A percentile compares a stretch with the other conserved stretches of the same genome.
phyloP scores from a whole-genome alignment of 2,329 filamentous ascomycete species.

The Pseudogymnoascus sp. region DNA sequence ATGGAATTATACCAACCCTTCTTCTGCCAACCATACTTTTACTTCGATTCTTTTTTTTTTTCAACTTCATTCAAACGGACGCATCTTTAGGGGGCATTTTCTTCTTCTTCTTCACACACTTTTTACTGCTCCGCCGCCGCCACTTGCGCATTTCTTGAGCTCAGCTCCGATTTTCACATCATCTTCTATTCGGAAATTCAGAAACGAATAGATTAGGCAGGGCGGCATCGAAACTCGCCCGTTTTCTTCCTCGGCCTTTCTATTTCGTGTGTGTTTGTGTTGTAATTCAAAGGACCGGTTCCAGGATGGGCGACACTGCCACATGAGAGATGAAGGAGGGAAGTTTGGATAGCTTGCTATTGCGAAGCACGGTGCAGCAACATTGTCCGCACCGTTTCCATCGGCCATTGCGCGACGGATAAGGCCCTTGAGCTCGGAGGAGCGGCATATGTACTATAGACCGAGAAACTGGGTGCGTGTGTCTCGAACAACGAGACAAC shows the following conservation, averaged over 20 bases:
- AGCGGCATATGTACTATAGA: not conserved
- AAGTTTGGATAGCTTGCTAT: not conserved
- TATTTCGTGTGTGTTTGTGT: not conserved
- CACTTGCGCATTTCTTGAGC: slow-evolving; percentile 3
- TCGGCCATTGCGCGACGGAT: not conserved
- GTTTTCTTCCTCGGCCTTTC: not conserved
- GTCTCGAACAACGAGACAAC: not conserved
- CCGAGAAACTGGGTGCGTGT: not conserved
- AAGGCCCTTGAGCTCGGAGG: not conserved
- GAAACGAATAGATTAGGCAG: not conserved
- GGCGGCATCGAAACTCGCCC: not conserved
- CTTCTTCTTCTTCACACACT: not conserved
- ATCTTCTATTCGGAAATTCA: not conserved
- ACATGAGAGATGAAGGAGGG: not conserved
- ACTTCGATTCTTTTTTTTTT: not conserved
- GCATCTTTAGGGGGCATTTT: not conserved
- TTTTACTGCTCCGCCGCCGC: not conserved
- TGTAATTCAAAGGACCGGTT: slow-evolving; percentile 5
- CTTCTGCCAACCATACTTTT: slow-evolving; percentile 3
- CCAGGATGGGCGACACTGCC: not conserved
- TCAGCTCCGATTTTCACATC: not conserved
- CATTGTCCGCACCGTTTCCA: not conserved
- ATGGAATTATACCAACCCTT: not conserved
- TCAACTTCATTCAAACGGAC: not conserved
- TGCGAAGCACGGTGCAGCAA: not conserved